Evolutionary conservation across 768 basidiomycete species (phyloP).

Genomic region (Termitomyces sp.): DNA sequence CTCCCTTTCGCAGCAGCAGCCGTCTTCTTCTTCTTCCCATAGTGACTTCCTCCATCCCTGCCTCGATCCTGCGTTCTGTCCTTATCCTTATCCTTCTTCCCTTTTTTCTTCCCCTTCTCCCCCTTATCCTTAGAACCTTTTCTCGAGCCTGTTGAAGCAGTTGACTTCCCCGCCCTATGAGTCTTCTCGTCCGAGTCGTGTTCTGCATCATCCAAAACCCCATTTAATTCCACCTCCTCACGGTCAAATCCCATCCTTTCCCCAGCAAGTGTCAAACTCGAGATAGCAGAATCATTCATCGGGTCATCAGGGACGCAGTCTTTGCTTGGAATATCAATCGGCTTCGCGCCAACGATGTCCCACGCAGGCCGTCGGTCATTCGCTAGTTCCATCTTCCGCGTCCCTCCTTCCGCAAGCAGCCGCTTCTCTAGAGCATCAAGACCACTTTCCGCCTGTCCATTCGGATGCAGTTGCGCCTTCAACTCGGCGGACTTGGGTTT

Average conservation of each 20-base stretch:
- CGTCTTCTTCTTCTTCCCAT: conserved; percentile 16
- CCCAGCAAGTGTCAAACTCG: conserved; percentile 46
- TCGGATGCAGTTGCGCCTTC: conserved; percentile 7
- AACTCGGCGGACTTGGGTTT: conserved; percentile 9
- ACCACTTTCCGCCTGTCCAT: conserved; percentile 41
- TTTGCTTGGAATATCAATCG: conserved; percentile 33
- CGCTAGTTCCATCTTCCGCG: conserved; percentile 38
- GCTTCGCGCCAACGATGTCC: conserved; percentile 23
- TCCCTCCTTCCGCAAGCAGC: conserved; percentile 69
- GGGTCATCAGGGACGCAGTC: conserved; percentile 28
- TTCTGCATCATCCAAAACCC: conserved; percentile 17
- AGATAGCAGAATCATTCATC: conserved; percentile 49
- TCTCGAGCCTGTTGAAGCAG: conserved; percentile 20
- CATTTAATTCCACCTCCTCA: conserved; percentile 22
- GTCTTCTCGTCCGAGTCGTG: conserved; percentile 37
- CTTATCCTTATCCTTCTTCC: conserved; percentile 22
- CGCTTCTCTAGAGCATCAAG: conserved; percentile 70
- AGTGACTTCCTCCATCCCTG: conserved; percentile 20
- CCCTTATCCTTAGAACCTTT: conserved; percentile 22
- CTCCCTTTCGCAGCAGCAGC: conserved; percentile 56
- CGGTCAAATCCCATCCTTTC: conserved; percentile 16
- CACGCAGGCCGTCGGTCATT: conserved; percentile 25
- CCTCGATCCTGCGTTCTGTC: conserved; percentile 18
- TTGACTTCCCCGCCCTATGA: conserved; percentile 30
- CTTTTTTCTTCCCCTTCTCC: conserved; percentile 18